Conservation (phyloP, 352 stramenopile species). For the Phytophthora colocasiae region DNA sequence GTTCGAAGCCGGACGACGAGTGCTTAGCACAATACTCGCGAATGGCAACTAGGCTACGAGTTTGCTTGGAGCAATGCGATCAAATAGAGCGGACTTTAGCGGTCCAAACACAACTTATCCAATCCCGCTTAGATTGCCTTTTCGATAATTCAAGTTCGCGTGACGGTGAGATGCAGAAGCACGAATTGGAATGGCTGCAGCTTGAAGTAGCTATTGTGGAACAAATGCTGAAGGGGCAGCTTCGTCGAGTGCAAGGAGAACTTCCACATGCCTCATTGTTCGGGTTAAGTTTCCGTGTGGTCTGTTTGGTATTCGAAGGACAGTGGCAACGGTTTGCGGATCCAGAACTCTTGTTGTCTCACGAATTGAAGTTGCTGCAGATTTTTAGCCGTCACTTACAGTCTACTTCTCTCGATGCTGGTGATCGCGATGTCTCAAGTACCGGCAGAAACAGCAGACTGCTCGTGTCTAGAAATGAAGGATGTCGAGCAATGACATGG, state of each 20-base stretch:
- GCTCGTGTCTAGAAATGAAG: constrained; percentile 51
- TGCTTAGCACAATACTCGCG: constrained; percentile 40
- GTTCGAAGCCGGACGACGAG: constrained; percentile 18
- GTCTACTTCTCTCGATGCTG: constrained; percentile 10
- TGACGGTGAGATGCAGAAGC: constrained; percentile 3
- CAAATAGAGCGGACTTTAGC: constrained; percentile 47
- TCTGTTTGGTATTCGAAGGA: constrained; percentile 60
- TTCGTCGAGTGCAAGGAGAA: constrained; percentile 40
- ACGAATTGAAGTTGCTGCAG: constrained; percentile 62
- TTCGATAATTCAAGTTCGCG: constrained; percentile 5
- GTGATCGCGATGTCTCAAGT: constrained; percentile 10
- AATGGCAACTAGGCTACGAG: constrained; percentile 39
- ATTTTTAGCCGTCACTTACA: constrained; percentile 53
- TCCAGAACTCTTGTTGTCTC: constrained; percentile 36
- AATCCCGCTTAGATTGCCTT: constrained; percentile 17
- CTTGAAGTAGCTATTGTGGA: constrained; percentile 43
- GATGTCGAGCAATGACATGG: constrained; percentile 59
- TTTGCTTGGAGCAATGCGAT: constrained; percentile 58
- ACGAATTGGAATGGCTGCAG: constrained; percentile 43
- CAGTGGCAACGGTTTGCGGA: constrained; percentile 46
- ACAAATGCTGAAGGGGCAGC: constrained; percentile 41
- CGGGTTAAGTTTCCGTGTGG: constrained; percentile 54
- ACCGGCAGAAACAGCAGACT: constrained; percentile 22
- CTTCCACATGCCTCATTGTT: constrained; percentile 51
- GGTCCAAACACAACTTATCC: constrained; percentile 39